Evolutionary conservation across 176 grass and related monocot genomes (phyloP), one percentile per base, ranked within the genome.

Genomic region (Urochloa ruziziensis): DNA sequence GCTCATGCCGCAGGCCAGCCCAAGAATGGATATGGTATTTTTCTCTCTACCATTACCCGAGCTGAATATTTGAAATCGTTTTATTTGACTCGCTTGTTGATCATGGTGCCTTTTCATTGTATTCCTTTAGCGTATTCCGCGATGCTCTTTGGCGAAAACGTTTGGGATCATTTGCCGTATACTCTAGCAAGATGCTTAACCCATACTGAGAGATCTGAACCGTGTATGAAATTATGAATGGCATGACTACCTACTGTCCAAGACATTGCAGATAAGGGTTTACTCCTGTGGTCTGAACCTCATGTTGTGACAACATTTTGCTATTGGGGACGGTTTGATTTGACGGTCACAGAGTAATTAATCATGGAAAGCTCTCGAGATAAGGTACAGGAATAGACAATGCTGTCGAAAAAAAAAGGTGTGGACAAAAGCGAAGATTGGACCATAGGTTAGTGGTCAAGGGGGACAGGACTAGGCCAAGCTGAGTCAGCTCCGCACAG

Each of bases 401-500:
- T 16, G 21, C 42, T 64, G n/a, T 14, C 40, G 33, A 0, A 18
- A 59, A 25, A 10, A 8, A 42, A 86, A 80, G 68, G 40, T 56
- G 21, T 49, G 77, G 78, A 67, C 44, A 63, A 86, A 63, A 86
- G 76, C n/a, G 84, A 65, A 33, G 33, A 33, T 72, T 54, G 84
- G 76, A 34, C 33, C 33, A 63, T 35, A 14, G 17, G n/a, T 71
- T 57, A 67, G 47, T 67, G 60, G 78, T 75, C 68, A 56, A 37
- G 5, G 69, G 15, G 46, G 40, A 24, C 70, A 81, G 12, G 18
- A 6, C 61, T 81, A 48, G 70, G 49, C 32, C 48, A 48, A 48
- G 85, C 70, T 81, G 78, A 82, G 21, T 81, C 78, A 66, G 70
- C 84, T 80, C 63, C 65, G 68, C 60, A 74, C 77, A 66, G 27